Evolutionary conservation across 1,139 yeast species (phyloP), one percentile per base, ranked within the genome.

Genomic region (Diutina siamensis): DNA sequence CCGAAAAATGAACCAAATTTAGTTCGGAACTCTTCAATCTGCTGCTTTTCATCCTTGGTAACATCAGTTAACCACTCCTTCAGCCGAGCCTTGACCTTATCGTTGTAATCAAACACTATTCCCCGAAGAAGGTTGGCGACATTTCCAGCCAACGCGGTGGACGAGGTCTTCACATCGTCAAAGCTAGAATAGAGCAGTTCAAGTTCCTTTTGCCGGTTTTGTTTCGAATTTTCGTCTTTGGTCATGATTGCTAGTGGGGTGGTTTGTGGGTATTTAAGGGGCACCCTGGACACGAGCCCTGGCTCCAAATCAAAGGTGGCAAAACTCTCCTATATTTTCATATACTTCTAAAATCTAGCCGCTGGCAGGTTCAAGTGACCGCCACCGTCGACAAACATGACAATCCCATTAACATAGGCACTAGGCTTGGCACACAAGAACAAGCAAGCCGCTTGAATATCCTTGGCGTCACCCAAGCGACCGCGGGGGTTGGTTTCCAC

Each of bases 371-470:
- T 38, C 44, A 65, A 57, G 50, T 67, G 66, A 28, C 68, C 61
- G 34, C 92, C 94, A 21, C 94, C 94, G 56, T 83, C 92, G 40
- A 83, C 63, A n/a, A 87, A 84, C 45, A 83, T 60, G 8, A 80
- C 81, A n/a, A 74, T 67, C 13, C 92, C 92, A 54, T 81, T 83
- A 49, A 83, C 58, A 57, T 83, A 83, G 53, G 72, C 71, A 3
- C 82, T 72, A 48, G 80, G 79, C 53, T 65, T 63, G 18, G 86
- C 72, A 54, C 77, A 66, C 58, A 83, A 68, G 63, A 75, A 83
- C 47, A 83, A 62, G 13, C 77, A 68, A n/a, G 74, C 71, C 46
- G 72, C 74, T 53, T 76, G 76, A 47, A 83, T 63, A 58, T 83
- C 92, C 47, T 74, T 74, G 52, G 74, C 72, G 45, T 54, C 67